These are phyloP conservation scores for Seiridium cupressi DNA, from an alignment of 2,329 filamentous ascomycete genomes.

Conservation along the genomic window DNA sequence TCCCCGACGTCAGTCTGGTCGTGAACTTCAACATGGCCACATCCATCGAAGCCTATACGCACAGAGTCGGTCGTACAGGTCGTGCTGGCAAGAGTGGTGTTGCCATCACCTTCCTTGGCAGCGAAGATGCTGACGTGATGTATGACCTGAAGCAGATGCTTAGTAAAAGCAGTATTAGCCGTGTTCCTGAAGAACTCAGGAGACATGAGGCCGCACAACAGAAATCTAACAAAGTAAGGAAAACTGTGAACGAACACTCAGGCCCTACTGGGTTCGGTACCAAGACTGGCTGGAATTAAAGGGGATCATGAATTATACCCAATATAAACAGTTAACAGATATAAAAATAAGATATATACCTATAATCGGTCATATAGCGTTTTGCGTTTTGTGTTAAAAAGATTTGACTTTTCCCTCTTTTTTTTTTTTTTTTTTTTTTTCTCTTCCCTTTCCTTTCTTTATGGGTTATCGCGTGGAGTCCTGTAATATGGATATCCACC, in stretches of 20 bases:
- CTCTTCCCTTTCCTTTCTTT: no score
- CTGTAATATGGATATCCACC: no score
- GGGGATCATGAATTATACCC: neutral
- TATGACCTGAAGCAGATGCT: conserved; percentile 97
- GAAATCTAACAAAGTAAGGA: conserved; percentile 49
- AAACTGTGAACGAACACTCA: neutral
- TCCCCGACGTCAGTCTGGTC: conserved; percentile 88
- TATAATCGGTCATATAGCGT: no score
- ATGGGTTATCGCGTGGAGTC: no score
- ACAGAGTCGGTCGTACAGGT: conserved; percentile 94
- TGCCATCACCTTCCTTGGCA: conserved; percentile 91
- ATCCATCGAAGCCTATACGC: conserved; percentile 92
- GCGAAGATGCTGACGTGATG: conserved; percentile 85
- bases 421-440: no score
- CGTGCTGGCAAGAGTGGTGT: conserved; percentile 96
- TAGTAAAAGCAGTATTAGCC: conserved; percentile 81
- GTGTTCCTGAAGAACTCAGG: conserved; percentile 86
- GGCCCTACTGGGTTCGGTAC: neutral
- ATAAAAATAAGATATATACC: no score
- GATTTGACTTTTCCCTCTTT: no score
- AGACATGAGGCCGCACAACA: conserved; percentile 91
- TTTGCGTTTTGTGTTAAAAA: no score
- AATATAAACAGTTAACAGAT: no score
- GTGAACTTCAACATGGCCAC: conserved; percentile 99
- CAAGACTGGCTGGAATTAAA: conserved; percentile 2